Percentiles rank a stretch among this genome's conserved stretches.
These are phyloP conservation scores for Phytopythium aichiense DNA, from an alignment of 352 stramenopile genomes.

Conservation along the genomic window DNA sequence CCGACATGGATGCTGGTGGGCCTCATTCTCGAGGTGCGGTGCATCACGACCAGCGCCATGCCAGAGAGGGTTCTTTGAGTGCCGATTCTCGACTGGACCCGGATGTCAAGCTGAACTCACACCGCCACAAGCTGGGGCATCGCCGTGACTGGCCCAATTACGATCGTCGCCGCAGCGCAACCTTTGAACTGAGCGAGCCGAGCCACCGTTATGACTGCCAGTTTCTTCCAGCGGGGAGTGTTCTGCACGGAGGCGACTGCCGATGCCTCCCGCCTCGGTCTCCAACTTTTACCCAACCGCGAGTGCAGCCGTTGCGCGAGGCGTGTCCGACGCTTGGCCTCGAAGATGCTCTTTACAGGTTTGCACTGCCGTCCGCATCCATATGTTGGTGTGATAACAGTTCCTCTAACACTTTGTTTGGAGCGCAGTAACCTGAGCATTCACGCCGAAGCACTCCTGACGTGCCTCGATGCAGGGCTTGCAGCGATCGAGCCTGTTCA, in stretches of 20 bases:
- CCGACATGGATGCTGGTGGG: background rate
- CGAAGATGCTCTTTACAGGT: constrained; percentile 31
- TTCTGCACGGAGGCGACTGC: constrained; percentile 1
- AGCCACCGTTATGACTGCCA: background rate
- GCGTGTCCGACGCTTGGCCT: background rate
- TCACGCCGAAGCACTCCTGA: constrained; percentile 52
- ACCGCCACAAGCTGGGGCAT: background rate
- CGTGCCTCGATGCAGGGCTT: constrained; percentile 41
- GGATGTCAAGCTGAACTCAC: background rate
- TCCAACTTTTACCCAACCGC: background rate
- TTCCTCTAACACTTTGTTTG: background rate
- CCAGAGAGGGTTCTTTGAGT: background rate
- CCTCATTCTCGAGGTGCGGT: background rate
- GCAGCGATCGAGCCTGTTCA: constrained; percentile 33
- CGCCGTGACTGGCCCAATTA: background rate
- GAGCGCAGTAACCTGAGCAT: constrained; percentile 35
- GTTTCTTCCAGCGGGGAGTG: background rate
- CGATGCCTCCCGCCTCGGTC: constrained; percentile 1
- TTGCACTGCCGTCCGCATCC: background rate
- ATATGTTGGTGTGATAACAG: background rate
- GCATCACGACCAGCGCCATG: background rate
- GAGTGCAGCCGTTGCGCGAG: background rate
- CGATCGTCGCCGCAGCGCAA: background rate
- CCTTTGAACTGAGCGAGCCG: background rate
- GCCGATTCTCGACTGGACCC: background rate